Base-by-base conservation (phyloP, 1,284 basidiomycete genomes). In the Melanopsichium pennsylvanicum region DNA sequence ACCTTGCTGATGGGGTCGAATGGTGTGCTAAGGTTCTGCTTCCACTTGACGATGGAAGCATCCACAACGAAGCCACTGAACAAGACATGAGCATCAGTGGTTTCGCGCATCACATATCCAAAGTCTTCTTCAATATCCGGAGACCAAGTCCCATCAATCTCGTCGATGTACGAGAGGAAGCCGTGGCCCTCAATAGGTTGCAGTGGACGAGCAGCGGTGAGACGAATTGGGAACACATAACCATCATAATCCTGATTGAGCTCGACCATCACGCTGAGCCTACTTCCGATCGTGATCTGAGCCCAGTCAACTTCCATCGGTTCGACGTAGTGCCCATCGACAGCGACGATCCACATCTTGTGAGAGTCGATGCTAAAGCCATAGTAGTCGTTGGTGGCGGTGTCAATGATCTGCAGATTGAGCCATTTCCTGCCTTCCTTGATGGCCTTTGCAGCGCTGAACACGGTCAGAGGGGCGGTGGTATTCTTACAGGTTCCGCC, bases 251-350 rank as follows among this genome's bases (percentile, higher is more conserved):
- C 41, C 9, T 43, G 25, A 23, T 72, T 41, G 5, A 72, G 56
- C 54, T 72, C 56, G n/a, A 72, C 29, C 70, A 72, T 72, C 22
- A 72, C 38, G 41, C 64, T 69, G 8, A 72, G 22, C 2, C 70
- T 41, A 26, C 64, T 58, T 0, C 70, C 70, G 18, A 72, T 72
- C 1, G 70, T 72, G 45, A 72, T 52, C 49, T 72, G 70, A 12
- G 64, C 60, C 21, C 33, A 52, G 21, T 71, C 59, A 10, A 71
- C 58, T 4, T 41, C 29, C 58, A 67, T 40, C 16, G 69, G 63
- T 39, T 67, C 34, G 13, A 71, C 48, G 33, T 71, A 71, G 23
- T 59, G 55, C 1, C 70, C 70, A 15, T 72, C 70, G 0, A 72
- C 70, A 12, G 70, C 64, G 9, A 69, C 60, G 8, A 72, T 48